Evolutionary conservation across 2,329 filamentous ascomycete species (phyloP).

Genomic region (Furcasterigmium furcatum): DNA sequence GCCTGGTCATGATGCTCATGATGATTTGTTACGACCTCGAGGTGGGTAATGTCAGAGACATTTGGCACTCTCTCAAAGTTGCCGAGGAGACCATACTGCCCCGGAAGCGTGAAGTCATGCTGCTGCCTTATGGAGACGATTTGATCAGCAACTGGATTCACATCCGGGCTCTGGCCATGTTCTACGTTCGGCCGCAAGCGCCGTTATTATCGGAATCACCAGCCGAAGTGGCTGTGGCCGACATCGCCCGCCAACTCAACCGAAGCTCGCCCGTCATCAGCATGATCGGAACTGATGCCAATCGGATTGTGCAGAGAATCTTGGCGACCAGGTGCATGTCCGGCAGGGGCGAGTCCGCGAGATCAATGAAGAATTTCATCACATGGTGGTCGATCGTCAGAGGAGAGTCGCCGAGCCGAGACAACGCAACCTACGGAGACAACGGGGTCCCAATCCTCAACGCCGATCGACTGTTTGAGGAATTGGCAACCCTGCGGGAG

Average conservation of each 20-base stretch:
- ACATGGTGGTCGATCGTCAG: background rate
- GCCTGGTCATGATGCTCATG: background rate
- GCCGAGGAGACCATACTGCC: background rate
- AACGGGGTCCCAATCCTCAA: too few species aligned
- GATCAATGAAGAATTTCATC: too few species aligned
- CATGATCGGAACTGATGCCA: background rate
- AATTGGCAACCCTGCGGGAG: background rate
- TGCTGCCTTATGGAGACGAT: background rate
- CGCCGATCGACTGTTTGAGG: background rate
- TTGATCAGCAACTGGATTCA: background rate
- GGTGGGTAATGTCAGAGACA: background rate
- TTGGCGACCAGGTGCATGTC: background rate
- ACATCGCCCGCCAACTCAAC: too few species aligned
- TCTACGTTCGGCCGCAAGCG: background rate
- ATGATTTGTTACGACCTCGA: background rate
- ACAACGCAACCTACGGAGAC: too few species aligned
- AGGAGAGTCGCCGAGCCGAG: background rate
- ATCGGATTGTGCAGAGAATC: background rate
- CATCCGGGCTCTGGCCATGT: background rate
- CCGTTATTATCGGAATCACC: background rate
- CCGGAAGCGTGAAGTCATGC: background rate
- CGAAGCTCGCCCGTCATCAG: background rate
- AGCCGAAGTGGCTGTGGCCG: background rate
- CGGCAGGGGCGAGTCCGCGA: background rate
- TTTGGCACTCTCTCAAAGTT: background rate